Evolutionary conservation across 495 filamentous ascomycete genomes (phyloP).

Genomic region (Penicillium pancosmium): DNA sequence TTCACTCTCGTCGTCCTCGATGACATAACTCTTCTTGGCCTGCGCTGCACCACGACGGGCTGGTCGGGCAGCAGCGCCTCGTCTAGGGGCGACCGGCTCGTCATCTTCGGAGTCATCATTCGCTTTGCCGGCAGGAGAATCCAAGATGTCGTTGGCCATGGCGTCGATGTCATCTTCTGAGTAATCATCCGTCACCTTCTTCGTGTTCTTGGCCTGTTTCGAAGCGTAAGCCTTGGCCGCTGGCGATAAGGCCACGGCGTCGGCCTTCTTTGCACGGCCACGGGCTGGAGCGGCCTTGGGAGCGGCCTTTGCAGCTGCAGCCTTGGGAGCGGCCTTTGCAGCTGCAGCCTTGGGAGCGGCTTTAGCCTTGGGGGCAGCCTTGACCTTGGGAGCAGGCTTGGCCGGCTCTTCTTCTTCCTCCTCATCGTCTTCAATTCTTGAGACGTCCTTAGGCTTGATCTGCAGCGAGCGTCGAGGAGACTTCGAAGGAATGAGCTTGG

Average conservation of each 20-base stretch:
- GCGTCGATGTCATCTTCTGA: conserved; percentile 54
- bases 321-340: conserved; percentile 41
- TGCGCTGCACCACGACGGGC: conserved; percentile 54
- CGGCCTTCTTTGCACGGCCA: conserved; percentile 37
- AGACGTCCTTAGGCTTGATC: conserved; percentile 61
- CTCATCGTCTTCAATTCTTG: conserved; percentile 65
- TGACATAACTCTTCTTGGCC: conserved; percentile 57
- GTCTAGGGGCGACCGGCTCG: conserved; percentile 34
- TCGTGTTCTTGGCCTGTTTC: conserved; percentile 63
- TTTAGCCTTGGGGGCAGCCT: conserved; percentile 31
- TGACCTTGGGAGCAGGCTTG: conserved; percentile 33
- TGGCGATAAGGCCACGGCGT: conserved; percentile 59
- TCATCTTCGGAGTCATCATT: conserved; percentile 33
- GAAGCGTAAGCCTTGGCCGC: conserved; percentile 82
- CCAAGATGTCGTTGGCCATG: conserved; percentile 60
- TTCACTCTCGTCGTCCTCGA: conserved; percentile 57
- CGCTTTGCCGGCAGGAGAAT: conserved; percentile 46
- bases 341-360: conserved; percentile 29
- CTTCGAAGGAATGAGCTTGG: conserved; percentile 68
- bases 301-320: conserved; percentile 12
- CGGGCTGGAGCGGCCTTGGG: conserved; percentile 45
- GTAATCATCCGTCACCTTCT: conserved; percentile 40
- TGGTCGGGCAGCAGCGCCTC: conserved; percentile 48
- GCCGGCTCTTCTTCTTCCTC: conserved; percentile 34
- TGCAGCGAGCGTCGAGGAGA: conserved; percentile 57